Percentiles rank a stretch among this genome's conserved stretches.
phyloP scores from a whole-genome alignment of 352 stramenopile genomes.

The Globisporangium carolinianum region DNA sequence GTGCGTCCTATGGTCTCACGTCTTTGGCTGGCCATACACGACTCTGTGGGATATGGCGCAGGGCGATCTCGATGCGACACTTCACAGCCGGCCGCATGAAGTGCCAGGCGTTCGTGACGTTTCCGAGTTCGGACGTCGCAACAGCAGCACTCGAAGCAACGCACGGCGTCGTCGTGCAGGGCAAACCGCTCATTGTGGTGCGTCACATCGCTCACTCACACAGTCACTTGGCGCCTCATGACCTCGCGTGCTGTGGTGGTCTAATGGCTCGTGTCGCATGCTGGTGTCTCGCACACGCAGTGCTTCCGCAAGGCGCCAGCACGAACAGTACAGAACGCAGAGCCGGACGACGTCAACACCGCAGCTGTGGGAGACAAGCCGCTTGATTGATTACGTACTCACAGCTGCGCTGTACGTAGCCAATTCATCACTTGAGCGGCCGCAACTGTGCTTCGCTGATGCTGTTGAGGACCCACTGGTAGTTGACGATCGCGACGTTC shows the following conservation, averaged over 20 bases:
- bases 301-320: conserved; percentile 15
- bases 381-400: no score
- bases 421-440: conserved; percentile 13
- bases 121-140: conserved; percentile 41
- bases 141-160: conserved; percentile 36
- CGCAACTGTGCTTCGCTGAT: conserved; percentile 75
- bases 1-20: background rate
- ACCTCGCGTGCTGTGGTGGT: no score
- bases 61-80: conserved; percentile 44
- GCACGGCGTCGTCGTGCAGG: conserved; percentile 68
- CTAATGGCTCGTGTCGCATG: no score
- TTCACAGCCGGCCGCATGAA: conserved; percentile 83
- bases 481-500: conserved; percentile 59
- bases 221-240: no score
- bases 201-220: conserved; percentile 12
- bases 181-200: conserved; percentile 81
- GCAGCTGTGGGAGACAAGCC: no score
- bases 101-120: conserved; percentile 81
- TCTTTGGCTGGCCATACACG: background rate
- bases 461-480: conserved; percentile 84
- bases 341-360: no score
- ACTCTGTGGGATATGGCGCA: conserved; percentile 9
- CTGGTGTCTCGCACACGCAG: conserved; percentile 1
- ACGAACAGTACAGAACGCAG: background rate
- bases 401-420: no score